Base-by-base conservation (phyloP, 2,329 filamentous ascomycete species). In the Blastomyces percursus region DNA sequence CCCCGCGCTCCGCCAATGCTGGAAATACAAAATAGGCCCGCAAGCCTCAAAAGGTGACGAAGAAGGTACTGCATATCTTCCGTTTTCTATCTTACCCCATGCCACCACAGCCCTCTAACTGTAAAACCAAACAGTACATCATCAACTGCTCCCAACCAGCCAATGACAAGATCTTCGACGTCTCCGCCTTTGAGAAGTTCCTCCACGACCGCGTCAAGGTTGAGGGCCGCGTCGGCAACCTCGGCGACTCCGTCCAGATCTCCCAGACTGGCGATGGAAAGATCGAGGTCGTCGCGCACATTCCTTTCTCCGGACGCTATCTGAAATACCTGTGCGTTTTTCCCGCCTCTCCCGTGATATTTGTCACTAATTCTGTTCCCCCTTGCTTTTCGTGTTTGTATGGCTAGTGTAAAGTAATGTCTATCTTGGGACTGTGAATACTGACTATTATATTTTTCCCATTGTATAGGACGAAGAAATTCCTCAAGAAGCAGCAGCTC, bases 401-500 rank as follows among this genome's bases (percentile, higher is more conserved):
- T 11, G 30, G 30, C 4, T 3, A 35, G 32, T 8, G 46, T 3
- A 50, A 30, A 14, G 12, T 12, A 54, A 54, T 11, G 51, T 21
- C n/a, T 48, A 1, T 48, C 16, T 2, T 19, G 9, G 9, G 16
- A 2, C 19, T 6, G 21, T 32, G 24, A 27, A 54, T 54, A 16
- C 51, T 54, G 5, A 54, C 27, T 0, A 55, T 55, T 55, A 38
- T 55, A 14, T 24, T 38, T 42, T 44, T 21, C 1, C 1, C 14
- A 2, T 19, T 3, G 21, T 35, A 42, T 55, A 96, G 91, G 79
- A 99, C 94, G 80, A 99, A 99, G 91, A 99, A 99, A 87, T 99
- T 96, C 89, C 89, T 99, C 81, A 99, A 99, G 91, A 99, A 99
- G 90, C 91, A 96, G 86, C 93, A 97, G 87, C 90, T 99, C 79